These are phyloP conservation scores for Funneliformis mosseae DNA, from an alignment of 192 early-diverging fungal species.

Conservation along the genomic window DNA sequence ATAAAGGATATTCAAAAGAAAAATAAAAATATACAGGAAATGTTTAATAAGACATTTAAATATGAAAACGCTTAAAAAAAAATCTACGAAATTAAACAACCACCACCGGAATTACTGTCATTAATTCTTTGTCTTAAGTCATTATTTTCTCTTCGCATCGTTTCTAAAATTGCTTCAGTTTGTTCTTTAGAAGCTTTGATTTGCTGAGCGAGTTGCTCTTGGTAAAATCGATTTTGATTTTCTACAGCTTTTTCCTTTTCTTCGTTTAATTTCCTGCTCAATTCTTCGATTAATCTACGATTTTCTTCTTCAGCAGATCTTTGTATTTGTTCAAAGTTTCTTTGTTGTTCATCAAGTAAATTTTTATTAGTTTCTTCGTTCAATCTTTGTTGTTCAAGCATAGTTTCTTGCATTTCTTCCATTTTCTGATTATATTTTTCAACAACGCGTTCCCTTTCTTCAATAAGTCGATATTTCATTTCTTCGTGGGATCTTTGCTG, in stretches of 20 bases:
- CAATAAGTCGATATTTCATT: background rate
- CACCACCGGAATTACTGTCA: no score
- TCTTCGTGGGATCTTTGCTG: background rate
- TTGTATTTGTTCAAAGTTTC: background rate
- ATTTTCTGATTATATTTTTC: background rate
- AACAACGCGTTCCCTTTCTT: background rate
- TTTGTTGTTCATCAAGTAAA: background rate
- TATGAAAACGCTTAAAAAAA: no score
- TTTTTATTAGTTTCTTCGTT: background rate
- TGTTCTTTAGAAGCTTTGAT: background rate
- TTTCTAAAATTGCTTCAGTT: background rate
- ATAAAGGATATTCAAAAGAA: no score
- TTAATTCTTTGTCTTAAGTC: no score
- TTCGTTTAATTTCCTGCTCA: background rate
- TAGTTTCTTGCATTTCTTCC: background rate
- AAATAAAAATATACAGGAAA: no score
- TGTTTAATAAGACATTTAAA: no score
- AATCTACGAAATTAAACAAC: no score
- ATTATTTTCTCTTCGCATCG: background rate
- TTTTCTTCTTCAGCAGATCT: background rate
- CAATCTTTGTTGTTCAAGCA: background rate
- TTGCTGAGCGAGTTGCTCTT: background rate
- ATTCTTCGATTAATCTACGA: background rate
- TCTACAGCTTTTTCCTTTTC: background rate
- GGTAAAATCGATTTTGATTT: background rate